Evolutionary conservation across 2,329 filamentous ascomycete species (phyloP), one percentile per base, ranked within the genome.

Genomic region (Curvularia verruculosa): DNA sequence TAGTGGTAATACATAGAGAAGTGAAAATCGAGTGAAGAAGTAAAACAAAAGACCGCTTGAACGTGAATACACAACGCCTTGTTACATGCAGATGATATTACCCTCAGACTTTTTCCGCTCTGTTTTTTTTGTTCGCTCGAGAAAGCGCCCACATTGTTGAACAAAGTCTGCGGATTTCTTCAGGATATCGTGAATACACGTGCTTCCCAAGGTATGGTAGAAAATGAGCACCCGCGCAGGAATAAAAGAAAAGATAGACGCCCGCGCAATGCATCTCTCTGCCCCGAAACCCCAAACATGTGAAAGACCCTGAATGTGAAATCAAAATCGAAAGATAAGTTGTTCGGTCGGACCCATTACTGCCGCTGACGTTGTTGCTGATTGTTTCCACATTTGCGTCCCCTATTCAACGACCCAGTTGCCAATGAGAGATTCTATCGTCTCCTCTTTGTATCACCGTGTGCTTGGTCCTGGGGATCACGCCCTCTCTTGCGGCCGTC

Each of bases 391-490:
- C 34, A 12, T 48, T 23, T n/a, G 46, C 46, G 13, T 37, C 12
- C 34, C 21, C 3, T 26, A 34, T 24, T 15, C 19, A 36, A 24
- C 13, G 9, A 13, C 31, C 15, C 15, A 9, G 10, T 13, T 49
- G 8, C 31, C 21, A 18, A 48, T 12, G 31, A n/a, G 12, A 26
- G 34, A 39, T 49, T 37, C 56, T 66, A 70, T 52, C 62, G 63
- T 31, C 67, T 63, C 41, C 67, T 63, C 58, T 70, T 70, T 12
- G 58, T 51, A 47, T 70, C 67, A 37, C 61, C 65, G 44, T 70
- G 67, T 26, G 52, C 55, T 50, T 66, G 63, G 36, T 70, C 67
- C 40, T 61, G 59, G 29, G 63, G 61, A 37, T 70, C 67, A 31
- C 67, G 66, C 18, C 28, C 52, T 28, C 67, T 58, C 59, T 70